Conservation (phyloP, 495 filamentous ascomycete species). For the Extremus antarcticus region DNA sequence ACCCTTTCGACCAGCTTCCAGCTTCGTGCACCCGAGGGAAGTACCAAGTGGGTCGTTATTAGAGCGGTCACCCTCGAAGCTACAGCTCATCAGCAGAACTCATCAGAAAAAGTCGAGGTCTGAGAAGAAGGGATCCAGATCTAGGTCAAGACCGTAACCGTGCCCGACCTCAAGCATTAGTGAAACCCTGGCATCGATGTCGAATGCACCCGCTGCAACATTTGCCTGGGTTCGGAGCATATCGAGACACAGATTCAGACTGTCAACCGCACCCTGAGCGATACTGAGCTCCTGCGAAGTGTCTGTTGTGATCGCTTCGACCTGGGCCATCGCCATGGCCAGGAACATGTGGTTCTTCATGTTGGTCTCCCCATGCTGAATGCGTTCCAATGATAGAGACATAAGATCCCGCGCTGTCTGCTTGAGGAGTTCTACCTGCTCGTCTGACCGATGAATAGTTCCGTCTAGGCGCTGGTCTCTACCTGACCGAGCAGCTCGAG, state of each 20-base stretch:
- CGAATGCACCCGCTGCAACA: too few species aligned
- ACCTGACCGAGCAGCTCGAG: background rate
- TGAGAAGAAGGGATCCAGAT: too few species aligned
- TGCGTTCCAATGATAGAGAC: slow-evolving; percentile 30
- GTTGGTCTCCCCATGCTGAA: slow-evolving; percentile 41
- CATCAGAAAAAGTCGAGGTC: too few species aligned
- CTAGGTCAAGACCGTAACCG: too few species aligned
- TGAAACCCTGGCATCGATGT: too few species aligned
- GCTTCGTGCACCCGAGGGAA: too few species aligned
- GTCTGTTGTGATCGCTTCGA: slow-evolving; percentile 24
- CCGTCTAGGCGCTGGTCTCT: background rate
- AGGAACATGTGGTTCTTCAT: slow-evolving; percentile 40
- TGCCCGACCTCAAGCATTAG: too few species aligned
- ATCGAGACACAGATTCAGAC: background rate
- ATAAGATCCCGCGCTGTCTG: slow-evolving; percentile 21
- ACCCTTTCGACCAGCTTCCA: too few species aligned
- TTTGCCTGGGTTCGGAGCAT: background rate
- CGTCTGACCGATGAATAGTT: background rate
- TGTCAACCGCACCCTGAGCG: background rate
- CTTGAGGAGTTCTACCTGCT: background rate
- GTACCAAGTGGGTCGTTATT: too few species aligned
- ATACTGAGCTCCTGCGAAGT: slow-evolving; percentile 3
- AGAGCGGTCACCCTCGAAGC: too few species aligned
- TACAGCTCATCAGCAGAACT: too few species aligned
- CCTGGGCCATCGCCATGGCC: slow-evolving; percentile 35